Evolutionary conservation across 192 early-diverging fungal species (phyloP), one percentile per base, ranked within the genome.

Genomic region (Podila epigama): DNA sequence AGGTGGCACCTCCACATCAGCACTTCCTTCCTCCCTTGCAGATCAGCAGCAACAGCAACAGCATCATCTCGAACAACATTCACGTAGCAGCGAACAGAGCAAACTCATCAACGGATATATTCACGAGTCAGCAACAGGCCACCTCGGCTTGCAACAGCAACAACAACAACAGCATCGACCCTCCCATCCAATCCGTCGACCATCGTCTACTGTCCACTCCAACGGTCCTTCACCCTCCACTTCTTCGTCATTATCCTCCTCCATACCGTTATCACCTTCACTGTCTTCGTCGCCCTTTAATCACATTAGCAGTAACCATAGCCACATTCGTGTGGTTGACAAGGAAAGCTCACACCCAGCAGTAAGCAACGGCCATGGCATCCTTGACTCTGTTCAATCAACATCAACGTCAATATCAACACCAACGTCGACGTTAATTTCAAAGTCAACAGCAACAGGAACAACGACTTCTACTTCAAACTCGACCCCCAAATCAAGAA

Each of bases 281-380:
- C 73, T 68, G 33, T 77, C 63, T 40, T 57, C 73, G 1, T 35
- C 68, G 28, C 73, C 73, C 50, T 77, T 63, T 34, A 77, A 54
- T 41, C 65, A 68, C 35, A 35, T 35, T 29, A 25, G 29, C 37
- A 48, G 25, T 22, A 18, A 48, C 44, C 44, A 48, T 22, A 18
- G 25, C 44, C 44, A 48, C 44, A 53, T 51, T 27, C 64, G 53
- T 10, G 29, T 27, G 2, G 4, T 11, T 16, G 65, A 68, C 50
- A 61, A 68, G 48, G 66, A 64, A 8, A 22, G 54, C 6, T 27
- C 27, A 31, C 29, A 13, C 29, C 15, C 29, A 20, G 16, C 11
- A 27, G 13, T 25, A 15, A 32, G 3, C 29, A 16, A 32, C 15
- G 52, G 52, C 25, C 22, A 54, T 18, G 28, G 52, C 52, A 0